Base-by-base conservation (phyloP, 163 green algal genomes). In the Chlamydomonas reinhardtii region DNA sequence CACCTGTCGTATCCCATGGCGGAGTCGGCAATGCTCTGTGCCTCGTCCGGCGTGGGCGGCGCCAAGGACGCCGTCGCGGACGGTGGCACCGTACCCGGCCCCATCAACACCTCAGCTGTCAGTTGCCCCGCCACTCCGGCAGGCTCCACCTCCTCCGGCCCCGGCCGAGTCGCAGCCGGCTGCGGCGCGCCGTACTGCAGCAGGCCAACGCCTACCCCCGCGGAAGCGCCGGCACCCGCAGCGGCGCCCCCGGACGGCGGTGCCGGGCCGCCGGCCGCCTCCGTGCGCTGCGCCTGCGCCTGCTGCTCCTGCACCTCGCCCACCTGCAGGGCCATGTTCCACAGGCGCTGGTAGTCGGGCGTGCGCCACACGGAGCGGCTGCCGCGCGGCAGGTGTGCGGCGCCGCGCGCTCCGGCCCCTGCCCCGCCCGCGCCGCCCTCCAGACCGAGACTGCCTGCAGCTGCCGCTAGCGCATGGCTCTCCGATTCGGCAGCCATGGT, bases 251-350 rank as follows among this genome's bases (percentile, higher is more conserved):
- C 43, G 11, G 43, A 6, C 27, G 70, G 31, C 69, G 35, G 35
- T 29, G 64, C 56, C 56, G 56, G 20, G 56, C 17, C 12, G 27
- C 20, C 27, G 0, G 83, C 61, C 52, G 69, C 39, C 52, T 86
- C 80, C 27, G 62, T 35, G 32, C 52, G n/a, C 54, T 43, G 64
- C 39, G 52, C 70, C 79, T 82, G 76, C 62, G 31, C 17, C 75
- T 69, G 64, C 79, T 85, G 70, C 73, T 93, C 89, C 74, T 93
- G 89, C 68, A 87, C 81, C 73, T 94, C 78, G 19, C 92, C 93
- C 14, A 92, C 75, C n/a, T 86, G 66, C 4, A 95, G n/a, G 0
- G 93, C 93, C 89, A 90, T 90, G 20, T 84, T 82, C 93, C 93
- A 96, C 32, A 96, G 89, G 48, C 86, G 70, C 29, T 87, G 72